phyloP scores from a whole-genome alignment of 108 stramenopile species.

The Cyclotella choctawhatcheeana region DNA sequence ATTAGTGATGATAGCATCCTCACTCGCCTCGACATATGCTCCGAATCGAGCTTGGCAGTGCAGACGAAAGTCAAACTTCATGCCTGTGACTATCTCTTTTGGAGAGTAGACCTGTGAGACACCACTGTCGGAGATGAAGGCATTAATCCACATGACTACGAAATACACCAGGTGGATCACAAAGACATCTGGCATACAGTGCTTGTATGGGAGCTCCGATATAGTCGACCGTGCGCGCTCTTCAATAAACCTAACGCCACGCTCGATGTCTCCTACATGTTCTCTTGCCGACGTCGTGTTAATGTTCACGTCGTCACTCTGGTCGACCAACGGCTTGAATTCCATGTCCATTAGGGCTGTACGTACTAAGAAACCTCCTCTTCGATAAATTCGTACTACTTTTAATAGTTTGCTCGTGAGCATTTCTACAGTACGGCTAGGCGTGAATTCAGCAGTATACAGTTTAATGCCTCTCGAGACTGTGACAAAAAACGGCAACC shows the following conservation, averaged over 20 bases:
- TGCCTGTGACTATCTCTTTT: constrained; percentile 11
- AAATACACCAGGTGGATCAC: constrained; percentile 20
- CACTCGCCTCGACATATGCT: constrained; percentile 32
- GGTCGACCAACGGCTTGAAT: constrained; percentile 7
- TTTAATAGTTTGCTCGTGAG: not conserved
- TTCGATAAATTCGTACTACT: constrained; percentile 4
- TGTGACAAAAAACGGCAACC: constrained; percentile 41
- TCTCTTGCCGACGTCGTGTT: constrained; percentile 35
- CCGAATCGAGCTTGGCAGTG: constrained; percentile 37
- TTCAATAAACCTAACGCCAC: constrained; percentile 20
- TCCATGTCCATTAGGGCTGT: constrained; percentile 18
- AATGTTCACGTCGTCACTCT: not conserved
- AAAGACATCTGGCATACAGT: not conserved
- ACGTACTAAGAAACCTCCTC: constrained; percentile 19
- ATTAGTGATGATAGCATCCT: constrained; percentile 25
- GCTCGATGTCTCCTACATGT: constrained; percentile 32
- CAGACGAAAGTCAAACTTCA: constrained; percentile 16
- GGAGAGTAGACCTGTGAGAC: constrained; percentile 21
- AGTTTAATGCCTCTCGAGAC: constrained; percentile 36
- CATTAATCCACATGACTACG: constrained; percentile 26
- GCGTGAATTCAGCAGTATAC: constrained; percentile 21
- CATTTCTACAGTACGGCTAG: constrained; percentile 18
- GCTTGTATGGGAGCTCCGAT: constrained; percentile 14
- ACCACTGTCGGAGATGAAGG: constrained; percentile 23
- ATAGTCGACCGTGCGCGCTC: constrained; percentile 3